Evolutionary conservation across 1,284 basidiomycete species (phyloP).

Genomic region (Pseudomicrostroma phylloplanum): DNA sequence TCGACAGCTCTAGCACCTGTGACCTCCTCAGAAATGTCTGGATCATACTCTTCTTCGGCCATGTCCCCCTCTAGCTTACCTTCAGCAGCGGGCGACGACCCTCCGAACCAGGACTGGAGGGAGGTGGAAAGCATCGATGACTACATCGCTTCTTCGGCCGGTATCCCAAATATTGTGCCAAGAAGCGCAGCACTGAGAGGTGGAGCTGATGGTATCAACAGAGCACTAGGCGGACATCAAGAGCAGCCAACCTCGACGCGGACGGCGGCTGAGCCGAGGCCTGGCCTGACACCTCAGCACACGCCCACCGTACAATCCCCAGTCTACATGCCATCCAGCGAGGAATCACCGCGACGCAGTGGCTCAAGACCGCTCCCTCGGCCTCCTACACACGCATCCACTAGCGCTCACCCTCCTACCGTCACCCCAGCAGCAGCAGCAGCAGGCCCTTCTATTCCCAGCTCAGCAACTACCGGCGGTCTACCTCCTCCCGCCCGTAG

Average conservation of each 20-base stretch:
- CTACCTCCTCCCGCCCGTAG: neutral
- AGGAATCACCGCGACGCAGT: neutral
- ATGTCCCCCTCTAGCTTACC: too few species aligned
- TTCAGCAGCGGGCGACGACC: too few species aligned
- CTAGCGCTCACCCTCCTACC: too few species aligned
- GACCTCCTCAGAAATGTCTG: neutral
- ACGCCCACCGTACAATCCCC: too few species aligned
- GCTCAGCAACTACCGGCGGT: neutral
- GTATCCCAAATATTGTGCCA: neutral
- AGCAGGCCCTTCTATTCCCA: neutral
- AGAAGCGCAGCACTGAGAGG: conserved; percentile 1
- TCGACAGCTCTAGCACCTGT: neutral
- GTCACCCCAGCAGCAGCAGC: neutral
- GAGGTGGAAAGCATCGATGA: conserved; percentile 3
- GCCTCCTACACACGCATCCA: neutral
- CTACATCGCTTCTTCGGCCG: neutral
- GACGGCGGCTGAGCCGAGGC: too few species aligned
- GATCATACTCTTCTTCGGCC: too few species aligned
- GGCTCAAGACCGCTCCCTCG: too few species aligned
- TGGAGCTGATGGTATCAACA: neutral
- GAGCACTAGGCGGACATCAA: neutral
- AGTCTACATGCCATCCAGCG: neutral
- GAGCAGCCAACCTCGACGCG: too few species aligned
- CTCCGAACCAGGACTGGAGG: neutral
- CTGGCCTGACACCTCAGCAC: too few species aligned